Conservation (phyloP, 306 rosid species). For the Erythrophleum fordii region DNA sequence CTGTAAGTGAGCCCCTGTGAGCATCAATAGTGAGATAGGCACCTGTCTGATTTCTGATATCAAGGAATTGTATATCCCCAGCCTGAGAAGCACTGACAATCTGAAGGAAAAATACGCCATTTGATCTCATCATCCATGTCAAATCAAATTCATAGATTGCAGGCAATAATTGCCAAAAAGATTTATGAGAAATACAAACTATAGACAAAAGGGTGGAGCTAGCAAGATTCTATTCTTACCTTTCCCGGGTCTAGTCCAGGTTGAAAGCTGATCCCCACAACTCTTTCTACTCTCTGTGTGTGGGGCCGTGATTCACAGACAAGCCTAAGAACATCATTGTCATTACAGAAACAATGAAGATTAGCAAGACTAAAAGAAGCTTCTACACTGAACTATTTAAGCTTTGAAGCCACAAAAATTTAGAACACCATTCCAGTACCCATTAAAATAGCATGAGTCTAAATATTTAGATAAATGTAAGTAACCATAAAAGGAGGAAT, state of each 20-base stretch:
- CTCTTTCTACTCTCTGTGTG: conserved; percentile 69
- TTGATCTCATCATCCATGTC: conserved; percentile 8
- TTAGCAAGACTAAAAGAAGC: not conserved
- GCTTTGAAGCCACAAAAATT: not conserved
- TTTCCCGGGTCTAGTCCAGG: conserved; percentile 94
- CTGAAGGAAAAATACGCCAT: conserved; percentile 46
- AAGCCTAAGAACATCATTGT: conserved; percentile 61
- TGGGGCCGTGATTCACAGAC: conserved; percentile 81
- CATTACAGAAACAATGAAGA: conserved; percentile 10
- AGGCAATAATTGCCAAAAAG: not conserved
- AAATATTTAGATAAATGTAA: not conserved
- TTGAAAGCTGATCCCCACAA: conserved; percentile 95
- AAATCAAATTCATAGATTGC: conserved; percentile 23
- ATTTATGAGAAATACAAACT: not conserved
- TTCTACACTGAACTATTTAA: not conserved
- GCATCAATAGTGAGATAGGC: conserved; percentile 85
- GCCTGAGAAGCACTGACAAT: conserved; percentile 97
- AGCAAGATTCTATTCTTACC: conserved; percentile 54
- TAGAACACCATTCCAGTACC: conserved; percentile 3
- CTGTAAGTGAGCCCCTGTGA: conserved; percentile 92
- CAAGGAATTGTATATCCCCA: conserved; percentile 93
- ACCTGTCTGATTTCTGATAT: conserved; percentile 71
- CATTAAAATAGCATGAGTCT: not conserved
- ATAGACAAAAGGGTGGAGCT: not conserved
- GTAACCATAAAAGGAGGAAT: conserved; percentile 11